Conservation (phyloP, 2,329 filamentous ascomycete species). For the Hypoxylon sp. region DNA sequence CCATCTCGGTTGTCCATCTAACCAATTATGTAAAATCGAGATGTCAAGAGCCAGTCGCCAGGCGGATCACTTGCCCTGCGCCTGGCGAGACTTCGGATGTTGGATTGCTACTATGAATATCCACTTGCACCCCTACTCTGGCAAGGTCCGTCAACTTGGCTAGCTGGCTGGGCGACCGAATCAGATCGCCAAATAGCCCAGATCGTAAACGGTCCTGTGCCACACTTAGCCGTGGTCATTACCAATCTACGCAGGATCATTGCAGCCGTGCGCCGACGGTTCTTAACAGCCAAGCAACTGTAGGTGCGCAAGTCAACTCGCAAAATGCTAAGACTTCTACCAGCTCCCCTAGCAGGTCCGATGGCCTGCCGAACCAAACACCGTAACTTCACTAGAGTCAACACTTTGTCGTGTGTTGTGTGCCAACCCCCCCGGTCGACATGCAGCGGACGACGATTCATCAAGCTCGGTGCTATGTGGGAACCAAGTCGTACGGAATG, state of each 20-base stretch:
- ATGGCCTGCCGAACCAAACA: constrained; percentile 23
- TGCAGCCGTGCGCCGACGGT: constrained; percentile 25
- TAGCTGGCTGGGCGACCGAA: constrained; percentile 33
- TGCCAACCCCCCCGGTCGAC: constrained; percentile 36
- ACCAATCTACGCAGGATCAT: constrained; percentile 33
- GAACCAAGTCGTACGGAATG: constrained; percentile 24
- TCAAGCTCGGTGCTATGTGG: constrained; percentile 19
- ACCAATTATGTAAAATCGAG: constrained; percentile 31
- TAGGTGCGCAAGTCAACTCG: constrained; percentile 20
- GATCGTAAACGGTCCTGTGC: constrained; percentile 26
- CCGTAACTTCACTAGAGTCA: constrained; percentile 15
- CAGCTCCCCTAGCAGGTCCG: constrained; percentile 13
- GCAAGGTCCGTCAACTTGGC: constrained; percentile 11
- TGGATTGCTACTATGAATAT: constrained; percentile 47
- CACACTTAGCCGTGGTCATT: constrained; percentile 18
- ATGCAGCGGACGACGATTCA: constrained; percentile 26
- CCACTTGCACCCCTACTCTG: constrained; percentile 37
- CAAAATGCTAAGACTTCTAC: constrained; percentile 12
- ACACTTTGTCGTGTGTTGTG: constrained; percentile 14
- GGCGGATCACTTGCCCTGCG: constrained; percentile 33
- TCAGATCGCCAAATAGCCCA: constrained; percentile 25
- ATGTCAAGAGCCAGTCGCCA: constrained; percentile 24
- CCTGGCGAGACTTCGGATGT: constrained; percentile 31
- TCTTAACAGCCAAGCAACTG: constrained; percentile 11
- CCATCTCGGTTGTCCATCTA: constrained; percentile 34